Conservation (phyloP, 805 yeast genomes). For the Lipomyces sp. region DNA sequence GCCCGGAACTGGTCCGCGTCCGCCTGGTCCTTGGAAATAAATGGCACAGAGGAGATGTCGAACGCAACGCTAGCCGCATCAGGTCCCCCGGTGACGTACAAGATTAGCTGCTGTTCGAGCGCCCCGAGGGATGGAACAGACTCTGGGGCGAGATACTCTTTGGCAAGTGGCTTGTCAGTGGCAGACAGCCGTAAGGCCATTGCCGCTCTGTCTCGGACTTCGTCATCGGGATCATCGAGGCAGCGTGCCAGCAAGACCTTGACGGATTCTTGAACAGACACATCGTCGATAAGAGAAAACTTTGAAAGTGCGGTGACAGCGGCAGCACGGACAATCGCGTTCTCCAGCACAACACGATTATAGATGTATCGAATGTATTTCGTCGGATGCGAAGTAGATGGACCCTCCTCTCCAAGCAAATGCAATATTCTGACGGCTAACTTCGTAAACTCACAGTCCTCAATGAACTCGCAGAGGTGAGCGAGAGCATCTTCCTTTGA, state of each 20-base stretch:
- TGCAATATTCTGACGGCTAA: constrained; percentile 91
- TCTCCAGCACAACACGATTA: constrained; percentile 94
- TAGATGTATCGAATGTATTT: constrained; percentile 93
- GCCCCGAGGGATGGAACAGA: constrained; percentile 72
- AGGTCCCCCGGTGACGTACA: constrained; percentile 64
- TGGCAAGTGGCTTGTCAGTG: constrained; percentile 47
- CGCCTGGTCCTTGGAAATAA: constrained; percentile 48
- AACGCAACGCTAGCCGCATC: constrained; percentile 59
- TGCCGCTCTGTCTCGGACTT: constrained; percentile 97
- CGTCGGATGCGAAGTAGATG: constrained; percentile 81
- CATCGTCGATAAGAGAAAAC: constrained; percentile 80
- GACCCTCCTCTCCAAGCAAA: constrained; percentile 92
- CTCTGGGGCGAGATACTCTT: constrained; percentile 65
- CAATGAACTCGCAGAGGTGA: constrained; percentile 93
- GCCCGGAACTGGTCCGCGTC: constrained; percentile 49
- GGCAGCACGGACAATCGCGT: constrained; percentile 92
- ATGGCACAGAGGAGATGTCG: constrained; percentile 70
- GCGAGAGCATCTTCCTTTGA: constrained; percentile 83
- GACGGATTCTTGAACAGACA: constrained; percentile 67
- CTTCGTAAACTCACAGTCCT: constrained; percentile 96
- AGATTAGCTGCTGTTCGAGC: constrained; percentile 76
- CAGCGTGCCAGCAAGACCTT: constrained; percentile 79
- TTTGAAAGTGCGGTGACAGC: constrained; percentile 92
- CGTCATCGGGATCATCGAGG: constrained; percentile 88
- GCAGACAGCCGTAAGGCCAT: constrained; percentile 68